Evolutionary conservation across 23 red algal species (phyloP), one percentile per base, ranked within the genome.

Genomic region (Gracilaria domingensis): DNA sequence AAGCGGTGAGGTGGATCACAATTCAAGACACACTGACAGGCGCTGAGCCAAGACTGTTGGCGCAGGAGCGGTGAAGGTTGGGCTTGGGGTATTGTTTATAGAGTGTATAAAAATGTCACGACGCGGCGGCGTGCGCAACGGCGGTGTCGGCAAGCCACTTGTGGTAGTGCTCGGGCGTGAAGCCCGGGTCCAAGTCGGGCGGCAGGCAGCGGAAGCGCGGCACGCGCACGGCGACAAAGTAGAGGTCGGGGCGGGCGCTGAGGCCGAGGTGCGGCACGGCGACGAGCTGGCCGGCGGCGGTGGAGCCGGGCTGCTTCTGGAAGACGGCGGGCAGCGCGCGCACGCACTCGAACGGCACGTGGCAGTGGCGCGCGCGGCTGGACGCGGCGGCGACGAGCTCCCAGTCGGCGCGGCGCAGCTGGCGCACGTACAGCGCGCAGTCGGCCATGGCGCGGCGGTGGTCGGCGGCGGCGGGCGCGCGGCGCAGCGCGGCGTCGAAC

Each of bases 221-320:
- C 25, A 92, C 16, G 11, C 89, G 76, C 13, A 92, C 89, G n/a
- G 89, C 89, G 8, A 78, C 81, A 64, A 92, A 92, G 42, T 49
- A 70, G 18, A 92, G 64, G 75, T 92, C 79, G 9, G 77, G 62
- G 1, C 89, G 48, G 11, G 69, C 89, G 33, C 61, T 74, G 29
- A 92, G n/a, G 29, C 79, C 89, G 44, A 92, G 89, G 55, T 92
- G 89, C 23, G 89, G 89, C 14, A 35, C 28, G 8, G 89, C 89
- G 9, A 84, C 77, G 48, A 92, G 79, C 20, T 74, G 4, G 28
- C 89, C 89, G 20, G n/a, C 29, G 26, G 29, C 16, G 45, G 9
- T 2, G 4, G 64, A 26, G 29, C 0, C 67, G 23, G 47, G 26
- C 59, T 18, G 14, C 50, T 75, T 82, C 26, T 92, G 77, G 50